These are phyloP conservation scores for Allantophomopsis cytisporea DNA, from an alignment of 2,329 filamentous ascomycete genomes.

Conservation along the genomic window DNA sequence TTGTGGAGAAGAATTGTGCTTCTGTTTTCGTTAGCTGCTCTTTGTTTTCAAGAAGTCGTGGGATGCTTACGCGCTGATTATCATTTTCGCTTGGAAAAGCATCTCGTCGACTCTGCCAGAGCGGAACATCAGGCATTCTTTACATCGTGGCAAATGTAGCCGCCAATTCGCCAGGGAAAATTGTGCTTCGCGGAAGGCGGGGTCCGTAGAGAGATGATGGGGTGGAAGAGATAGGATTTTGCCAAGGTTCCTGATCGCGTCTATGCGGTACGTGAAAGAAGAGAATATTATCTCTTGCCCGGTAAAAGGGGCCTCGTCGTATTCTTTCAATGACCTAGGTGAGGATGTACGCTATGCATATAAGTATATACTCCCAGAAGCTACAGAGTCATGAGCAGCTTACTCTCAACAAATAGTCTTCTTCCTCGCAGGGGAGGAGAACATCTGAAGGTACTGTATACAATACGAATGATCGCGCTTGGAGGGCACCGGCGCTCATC, in stretches of 20 bases:
- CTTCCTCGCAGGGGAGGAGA: slow-evolving; percentile 69
- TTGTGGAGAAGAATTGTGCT: slow-evolving; percentile 67
- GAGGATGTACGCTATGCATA: slow-evolving; percentile 38
- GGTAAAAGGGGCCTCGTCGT: slow-evolving; percentile 56
- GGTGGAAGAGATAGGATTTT: slow-evolving; percentile 51
- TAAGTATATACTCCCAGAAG: not conserved
- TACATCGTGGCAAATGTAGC: slow-evolving; percentile 61
- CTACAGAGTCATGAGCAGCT: slow-evolving; percentile 2
- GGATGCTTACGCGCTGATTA: slow-evolving; percentile 32
- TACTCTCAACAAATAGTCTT: slow-evolving; percentile 49
- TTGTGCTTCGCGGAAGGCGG: slow-evolving; percentile 41
- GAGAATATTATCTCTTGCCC: slow-evolving; percentile 61
- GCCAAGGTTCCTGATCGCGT: slow-evolving; percentile 66
- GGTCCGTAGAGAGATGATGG: slow-evolving; percentile 35
- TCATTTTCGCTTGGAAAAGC: slow-evolving; percentile 85
- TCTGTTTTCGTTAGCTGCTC: slow-evolving; percentile 14
- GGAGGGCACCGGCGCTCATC: slow-evolving; percentile 70
- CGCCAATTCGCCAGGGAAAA: slow-evolving; percentile 58
- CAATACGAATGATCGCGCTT: slow-evolving; percentile 55
- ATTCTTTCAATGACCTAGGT: slow-evolving; percentile 54
- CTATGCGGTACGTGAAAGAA: slow-evolving; percentile 74
- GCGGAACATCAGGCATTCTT: slow-evolving; percentile 54
- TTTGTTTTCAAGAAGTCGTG: not conserved
- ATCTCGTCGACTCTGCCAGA: slow-evolving; percentile 72
- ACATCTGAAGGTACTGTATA: slow-evolving; percentile 56